Evolutionary conservation across 805 yeast species (phyloP), one percentile per base, ranked within the genome.

Genomic region (Monosporozyma aquatica): DNA sequence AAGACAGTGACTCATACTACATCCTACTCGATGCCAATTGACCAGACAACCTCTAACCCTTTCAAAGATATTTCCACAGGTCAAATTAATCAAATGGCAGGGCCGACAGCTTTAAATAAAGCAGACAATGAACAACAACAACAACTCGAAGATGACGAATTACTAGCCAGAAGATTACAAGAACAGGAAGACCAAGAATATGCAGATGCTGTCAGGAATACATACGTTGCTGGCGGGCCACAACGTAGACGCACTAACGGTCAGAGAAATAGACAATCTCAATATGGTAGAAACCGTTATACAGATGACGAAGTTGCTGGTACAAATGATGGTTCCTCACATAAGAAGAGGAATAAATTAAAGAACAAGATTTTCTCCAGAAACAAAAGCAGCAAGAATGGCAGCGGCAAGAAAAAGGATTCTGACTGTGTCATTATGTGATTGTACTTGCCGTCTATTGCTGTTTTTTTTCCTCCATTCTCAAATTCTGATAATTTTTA

Each of bases 101-200:
- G n/a, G n/a, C n/a, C n/a, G n/a, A n/a, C n/a, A n/a, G n/a, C n/a
- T n/a, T n/a, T n/a, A n/a, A 43, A 20, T 24, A 25, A 38, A 6
- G 26, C 27, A 9, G 18, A n/a, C 24, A 14, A 26, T 14, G 18
- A 18, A 18, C 23, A 32, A 32, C 22, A 21, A 17, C 41, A 43
- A 10, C 52, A 48, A 36, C 8, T 47, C 11, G 61, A 69, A 32
- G 54, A 53, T n/a, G 73, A 70, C 42, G 71, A 67, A 47, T 68
- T 65, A 42, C 53, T 77, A 18, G 75, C 75, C 1, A 50, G 63
- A 47, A 53, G 55, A 26, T 50, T 70, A 38, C 85, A 79, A 52
- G 75, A 71, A 50, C 71, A 76, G 46, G 84, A 78, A 48, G 83
- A 78, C 51, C 64, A 64, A 26, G 66, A 58, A 37, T 69, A 68